These are phyloP conservation scores for Alisma plantagoaquatica DNA, from an alignment of 106 monocot genomes.

Conservation along the genomic window DNA sequence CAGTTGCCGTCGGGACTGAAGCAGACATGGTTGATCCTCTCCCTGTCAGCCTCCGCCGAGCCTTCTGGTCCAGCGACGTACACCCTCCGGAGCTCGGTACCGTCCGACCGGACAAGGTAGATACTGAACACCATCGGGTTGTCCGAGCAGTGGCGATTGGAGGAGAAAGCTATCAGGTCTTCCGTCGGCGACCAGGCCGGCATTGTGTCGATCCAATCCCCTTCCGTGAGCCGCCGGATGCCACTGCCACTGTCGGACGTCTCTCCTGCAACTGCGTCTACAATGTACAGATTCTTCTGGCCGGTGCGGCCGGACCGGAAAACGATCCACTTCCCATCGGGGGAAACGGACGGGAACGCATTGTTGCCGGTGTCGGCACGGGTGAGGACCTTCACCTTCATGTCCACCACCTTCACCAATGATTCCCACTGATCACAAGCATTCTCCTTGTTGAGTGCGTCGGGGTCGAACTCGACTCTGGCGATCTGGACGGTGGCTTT, in stretches of 20 bases:
- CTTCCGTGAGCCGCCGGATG: constrained; percentile 51
- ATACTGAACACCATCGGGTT: constrained; percentile 12
- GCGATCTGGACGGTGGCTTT: constrained; percentile 59
- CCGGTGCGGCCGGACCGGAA: constrained; percentile 86
- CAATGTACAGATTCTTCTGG: constrained; percentile 70
- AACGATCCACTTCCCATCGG: constrained; percentile 61
- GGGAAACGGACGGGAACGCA: constrained; percentile 79
- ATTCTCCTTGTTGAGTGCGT: constrained; percentile 21
- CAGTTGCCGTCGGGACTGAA: constrained; percentile 38
- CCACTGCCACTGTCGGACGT: constrained; percentile 10
- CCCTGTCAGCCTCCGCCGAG: constrained; percentile 2
- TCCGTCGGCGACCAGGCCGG: constrained; percentile 87
- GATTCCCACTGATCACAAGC: not conserved
- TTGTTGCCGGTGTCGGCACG: constrained; percentile 50
- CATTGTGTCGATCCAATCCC: constrained; percentile 91
- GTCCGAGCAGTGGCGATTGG: constrained; percentile 60
- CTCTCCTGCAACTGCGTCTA: constrained; percentile 60
- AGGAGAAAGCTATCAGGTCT: constrained; percentile 78
- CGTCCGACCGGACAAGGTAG: constrained; percentile 61
- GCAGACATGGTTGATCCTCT: constrained; percentile 73
- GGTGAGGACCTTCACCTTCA: constrained; percentile 50
- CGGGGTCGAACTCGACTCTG: constrained; percentile 36
- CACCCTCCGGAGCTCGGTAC: constrained; percentile 22
- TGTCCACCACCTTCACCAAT: constrained; percentile 6
- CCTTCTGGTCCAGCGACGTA: constrained; percentile 4